Evolutionary conservation across 129 eudicot genomes (phyloP), one percentile per base, ranked within the genome.

Genomic region (Kitagawia praeruptora): DNA sequence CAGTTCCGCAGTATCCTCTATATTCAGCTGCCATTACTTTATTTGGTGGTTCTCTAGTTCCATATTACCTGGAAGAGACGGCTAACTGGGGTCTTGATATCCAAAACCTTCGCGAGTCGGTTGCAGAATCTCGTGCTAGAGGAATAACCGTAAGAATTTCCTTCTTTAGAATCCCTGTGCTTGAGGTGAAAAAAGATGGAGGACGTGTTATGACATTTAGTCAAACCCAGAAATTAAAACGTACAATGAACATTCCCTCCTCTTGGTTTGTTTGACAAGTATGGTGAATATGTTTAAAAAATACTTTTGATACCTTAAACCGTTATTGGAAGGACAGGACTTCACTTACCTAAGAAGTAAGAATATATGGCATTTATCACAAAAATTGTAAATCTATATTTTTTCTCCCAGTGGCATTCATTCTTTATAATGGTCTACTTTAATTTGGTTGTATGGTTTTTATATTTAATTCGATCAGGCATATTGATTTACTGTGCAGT

Each of bases 31-130:
- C 99, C 70, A 96, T 96, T 83, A 78, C 97, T 76, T 86, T 96
- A 48, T 87, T 78, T 54, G 98, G 99, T 64, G 99, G 99, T 27
- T 85, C 99, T 51, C 96, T 96, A 70, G 97, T 96, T 77, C 99
- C 99, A 15, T 96, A 96, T 83, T 96, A 85, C 75, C 93, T 96
- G 66, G 99, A 96, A 75, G 99, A 96, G 86, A 82, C 91, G 5
- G 99, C 97, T 74, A 92, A 96, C 61, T 96, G 98, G 99, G 99
- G 99, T 82, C 97, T 96, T 27, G 99, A 96, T 78, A 79, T 92
- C 70, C 53, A 74, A 81, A 89, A 92, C 87, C 98, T 96, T 45
- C 98, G 91, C 70, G 92, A 92, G 76, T 87, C 99, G 16, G 89
- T 92, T 89, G 89, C 93, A 63, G 83, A 89, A 66, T 96, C 99